These are phyloP conservation scores for Aspergillus jensenii DNA, from an alignment of 2,329 filamentous ascomycete species.

Conservation along the genomic window DNA sequence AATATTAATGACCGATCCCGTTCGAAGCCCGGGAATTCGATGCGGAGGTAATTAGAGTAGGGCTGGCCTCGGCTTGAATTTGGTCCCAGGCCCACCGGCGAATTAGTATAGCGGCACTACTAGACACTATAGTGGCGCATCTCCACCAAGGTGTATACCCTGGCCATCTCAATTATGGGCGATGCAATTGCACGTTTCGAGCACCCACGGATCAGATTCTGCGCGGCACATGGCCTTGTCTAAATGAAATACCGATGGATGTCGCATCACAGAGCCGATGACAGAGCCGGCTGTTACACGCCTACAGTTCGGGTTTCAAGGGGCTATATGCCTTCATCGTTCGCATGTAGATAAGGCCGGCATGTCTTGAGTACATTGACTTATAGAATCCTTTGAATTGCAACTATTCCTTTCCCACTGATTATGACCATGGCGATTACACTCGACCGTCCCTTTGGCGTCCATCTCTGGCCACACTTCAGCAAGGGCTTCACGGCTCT, in stretches of 20 bases:
- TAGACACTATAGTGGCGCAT: no score
- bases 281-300: neutral
- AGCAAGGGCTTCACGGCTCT: constrained; percentile 76
- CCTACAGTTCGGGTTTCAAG: neutral
- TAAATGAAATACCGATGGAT: neutral
- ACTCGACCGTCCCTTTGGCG: constrained; percentile 87
- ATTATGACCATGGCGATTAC: constrained; percentile 58
- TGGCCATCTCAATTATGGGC: no score
- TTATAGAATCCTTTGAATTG: neutral
- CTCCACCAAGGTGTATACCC: neutral
- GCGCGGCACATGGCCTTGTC: no score
- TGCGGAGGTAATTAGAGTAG: neutral
- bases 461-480: constrained; percentile 93
- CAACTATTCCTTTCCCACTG: neutral
- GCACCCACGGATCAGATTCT: no score
- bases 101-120: neutral
- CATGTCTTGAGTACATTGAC: no score
- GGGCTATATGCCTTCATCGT: neutral
- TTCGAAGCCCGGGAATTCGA: no score
- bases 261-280: neutral
- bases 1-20: no score
- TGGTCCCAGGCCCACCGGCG: neutral
- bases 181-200: no score
- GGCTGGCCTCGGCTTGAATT: constrained; percentile 5
- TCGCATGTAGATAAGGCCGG: neutral